phyloP scores from a whole-genome alignment of 257 asterid genomes.

The Oldenlandia corymbosa region DNA sequence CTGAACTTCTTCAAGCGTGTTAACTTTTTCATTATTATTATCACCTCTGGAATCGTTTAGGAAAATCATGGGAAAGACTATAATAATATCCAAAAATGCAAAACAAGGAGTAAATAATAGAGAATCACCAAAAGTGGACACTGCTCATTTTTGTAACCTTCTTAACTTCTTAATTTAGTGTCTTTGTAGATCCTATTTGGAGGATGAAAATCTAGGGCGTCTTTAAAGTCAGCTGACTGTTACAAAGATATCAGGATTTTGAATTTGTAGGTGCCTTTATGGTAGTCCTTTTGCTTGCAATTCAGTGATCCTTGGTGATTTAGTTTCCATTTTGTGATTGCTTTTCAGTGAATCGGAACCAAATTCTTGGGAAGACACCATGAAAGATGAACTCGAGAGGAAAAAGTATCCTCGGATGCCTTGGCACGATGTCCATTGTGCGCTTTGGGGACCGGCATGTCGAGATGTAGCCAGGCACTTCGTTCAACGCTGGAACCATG shows the following conservation, averaged over 20 bases:
- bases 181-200: no score
- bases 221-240: background rate
- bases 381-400: constrained; percentile 85
- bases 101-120: background rate
- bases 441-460: constrained; percentile 96
- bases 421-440: constrained; percentile 99
- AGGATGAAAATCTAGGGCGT: background rate
- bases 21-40: background rate
- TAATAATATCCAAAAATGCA: background rate
- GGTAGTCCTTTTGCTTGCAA: background rate
- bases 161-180: no score
- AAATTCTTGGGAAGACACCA: constrained; percentile 89
- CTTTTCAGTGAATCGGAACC: constrained; percentile 87
- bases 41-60: background rate
- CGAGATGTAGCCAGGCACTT: constrained; percentile 94
- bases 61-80: background rate
- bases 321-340: background rate
- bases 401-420: constrained; percentile 93
- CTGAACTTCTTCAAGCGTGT: background rate
- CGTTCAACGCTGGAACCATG: constrained; percentile 98
- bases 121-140: no score
- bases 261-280: background rate
- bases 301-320: background rate
- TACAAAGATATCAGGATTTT: background rate
- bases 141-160: no score